A percentile compares a stretch with the other conserved stretches of the same genome.
phyloP scores from a whole-genome alignment of 2,329 filamentous ascomycete genomes.

The Triangularia setosa region DNA sequence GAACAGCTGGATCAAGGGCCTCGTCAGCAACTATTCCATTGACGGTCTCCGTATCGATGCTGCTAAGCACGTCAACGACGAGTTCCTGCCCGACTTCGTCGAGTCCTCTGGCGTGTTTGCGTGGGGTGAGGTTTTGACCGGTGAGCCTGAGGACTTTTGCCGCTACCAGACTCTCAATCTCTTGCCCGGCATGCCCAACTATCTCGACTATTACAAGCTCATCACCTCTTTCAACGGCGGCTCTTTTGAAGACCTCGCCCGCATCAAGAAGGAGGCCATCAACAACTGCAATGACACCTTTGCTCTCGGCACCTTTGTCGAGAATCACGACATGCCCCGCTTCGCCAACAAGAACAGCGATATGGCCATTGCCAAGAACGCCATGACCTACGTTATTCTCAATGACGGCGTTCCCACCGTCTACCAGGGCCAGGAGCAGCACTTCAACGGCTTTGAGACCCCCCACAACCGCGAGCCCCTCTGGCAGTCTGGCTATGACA shows the following conservation, averaged over 20 bases:
- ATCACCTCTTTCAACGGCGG: conserved; percentile 36
- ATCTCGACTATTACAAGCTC: conserved; percentile 43
- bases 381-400: conserved; percentile 58
- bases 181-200: conserved; percentile 55
- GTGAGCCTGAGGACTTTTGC: conserved; percentile 47
- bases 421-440: conserved; percentile 64
- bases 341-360: conserved; percentile 52
- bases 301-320: conserved; percentile 49
- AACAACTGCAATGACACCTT: conserved; percentile 40
- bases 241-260: conserved; percentile 37
- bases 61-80: conserved; percentile 57
- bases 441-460: conserved; percentile 46
- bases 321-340: conserved; percentile 57
- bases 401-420: conserved; percentile 53
- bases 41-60: conserved; percentile 60
- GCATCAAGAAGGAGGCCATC: conserved; percentile 37
- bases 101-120: conserved; percentile 54
- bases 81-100: conserved; percentile 54
- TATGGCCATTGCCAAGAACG: conserved; percentile 54
- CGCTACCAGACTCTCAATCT: conserved; percentile 50
- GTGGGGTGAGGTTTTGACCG: conserved; percentile 58
- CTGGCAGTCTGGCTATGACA: conserved; percentile 51
- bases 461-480: conserved; percentile 54
- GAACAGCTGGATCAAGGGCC: conserved; percentile 54
- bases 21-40: conserved; percentile 59